Evolutionary conservation across 371 early-diverging fungal genomes (phyloP).

Genomic region (Coemansia sp.): DNA sequence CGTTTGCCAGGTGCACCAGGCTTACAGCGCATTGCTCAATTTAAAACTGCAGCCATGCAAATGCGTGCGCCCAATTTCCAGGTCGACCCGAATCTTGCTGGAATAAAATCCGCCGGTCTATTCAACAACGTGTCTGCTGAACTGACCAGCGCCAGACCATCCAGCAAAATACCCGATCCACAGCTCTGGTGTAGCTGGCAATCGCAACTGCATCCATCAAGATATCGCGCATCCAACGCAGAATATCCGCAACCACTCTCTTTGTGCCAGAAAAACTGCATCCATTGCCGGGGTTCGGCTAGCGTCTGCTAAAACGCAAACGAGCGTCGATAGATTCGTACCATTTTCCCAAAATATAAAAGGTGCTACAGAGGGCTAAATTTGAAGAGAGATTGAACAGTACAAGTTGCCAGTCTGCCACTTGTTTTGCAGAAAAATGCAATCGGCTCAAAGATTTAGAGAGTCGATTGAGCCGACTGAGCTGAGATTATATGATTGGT

Average conservation of each 20-base stretch:
- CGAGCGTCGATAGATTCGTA: slow-evolving; percentile 25
- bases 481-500: not conserved
- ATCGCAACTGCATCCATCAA: not conserved
- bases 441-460: not conserved
- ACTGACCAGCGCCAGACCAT: not conserved
- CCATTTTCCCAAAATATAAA: slow-evolving; percentile 34
- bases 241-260: not conserved
- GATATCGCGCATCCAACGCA: slow-evolving; percentile 5
- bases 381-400: slow-evolving; percentile 26
- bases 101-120: too few relatives aligned
- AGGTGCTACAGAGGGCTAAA: slow-evolving; percentile 23
- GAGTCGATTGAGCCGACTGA: not conserved
- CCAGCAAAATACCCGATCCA: not conserved
- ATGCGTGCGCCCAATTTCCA: too few relatives aligned
- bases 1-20: too few relatives aligned
- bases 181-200: not conserved
- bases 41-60: too few relatives aligned
- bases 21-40: too few relatives aligned
- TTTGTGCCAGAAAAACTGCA: slow-evolving; percentile 1
- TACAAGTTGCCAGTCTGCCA: not conserved
- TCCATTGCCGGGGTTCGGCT: not conserved
- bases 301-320: not conserved
- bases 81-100: too few relatives aligned
- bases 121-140: not conserved
- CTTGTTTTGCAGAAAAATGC: not conserved